Evolutionary conservation across 495 filamentous ascomycete genomes (phyloP), one percentile per base, ranked within the genome.

Genomic region (Tuber borchii): DNA sequence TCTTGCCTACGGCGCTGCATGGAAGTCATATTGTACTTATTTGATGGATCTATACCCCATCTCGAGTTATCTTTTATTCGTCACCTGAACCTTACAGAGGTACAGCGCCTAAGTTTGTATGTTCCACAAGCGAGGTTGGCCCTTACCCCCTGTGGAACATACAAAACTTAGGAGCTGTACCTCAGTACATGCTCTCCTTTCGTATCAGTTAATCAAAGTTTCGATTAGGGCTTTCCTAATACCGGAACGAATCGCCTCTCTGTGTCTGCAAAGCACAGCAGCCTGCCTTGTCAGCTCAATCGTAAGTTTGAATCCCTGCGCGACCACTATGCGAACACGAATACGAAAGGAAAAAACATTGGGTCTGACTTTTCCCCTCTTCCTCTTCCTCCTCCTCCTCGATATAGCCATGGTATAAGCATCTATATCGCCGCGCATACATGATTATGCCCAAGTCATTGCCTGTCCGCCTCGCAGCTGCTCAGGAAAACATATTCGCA

Each of bases 231-330:
- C 88, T 26, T 86, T 86, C 74, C 85, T 90, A 6, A 88, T 89
- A 56, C 91, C 93, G 1, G 78, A 86, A 2, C 85, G 90, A 34
- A 86, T 96, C 71, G 87, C 87, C 37, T 89, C 89, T 20, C 83
- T 97, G 48, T 88, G 86, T 22, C 87, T 97, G 9, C 83, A 92
- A 77, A 91, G 90, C 80, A 95, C 93, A 5, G 92, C 91, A 14
- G 89, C 93, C 5, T 84, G 85, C 16, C 87, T 95, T 61, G 88
- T 93, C 74, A 91, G 90, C 84, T 89, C 88, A 0, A 79, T 87
- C 16, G 86, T 86, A 84, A 79, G 83, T 74, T 44, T 45, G 61
- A 37, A 34, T 48, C 70, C 39, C 80, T 70, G 17, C 71, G 26
- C 37, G 40, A 45, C 80, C 40, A 42, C 85, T n/a, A 86, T 82